Conservation (phyloP, 2,329 filamentous ascomycete genomes). For the Thielaviopsis populi region DNA sequence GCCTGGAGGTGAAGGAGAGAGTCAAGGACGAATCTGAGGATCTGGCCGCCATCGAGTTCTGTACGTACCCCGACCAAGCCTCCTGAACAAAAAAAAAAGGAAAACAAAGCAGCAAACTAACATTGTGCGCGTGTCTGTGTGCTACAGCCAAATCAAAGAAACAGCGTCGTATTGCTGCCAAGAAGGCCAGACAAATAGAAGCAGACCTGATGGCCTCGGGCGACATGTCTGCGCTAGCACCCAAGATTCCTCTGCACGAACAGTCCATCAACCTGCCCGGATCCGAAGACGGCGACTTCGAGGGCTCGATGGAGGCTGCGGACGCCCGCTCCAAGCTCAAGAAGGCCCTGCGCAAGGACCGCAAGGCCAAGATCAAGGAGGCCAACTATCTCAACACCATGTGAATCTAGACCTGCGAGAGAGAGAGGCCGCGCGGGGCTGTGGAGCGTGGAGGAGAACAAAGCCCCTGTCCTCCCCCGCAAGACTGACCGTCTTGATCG, state of each 20-base stretch:
- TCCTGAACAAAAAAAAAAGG: neutral
- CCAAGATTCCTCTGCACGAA: constrained; percentile 60
- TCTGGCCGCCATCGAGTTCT: constrained; percentile 59
- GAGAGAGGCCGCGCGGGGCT: neutral
- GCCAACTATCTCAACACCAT: constrained; percentile 72
- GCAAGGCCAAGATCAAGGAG: constrained; percentile 68
- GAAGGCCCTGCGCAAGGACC: constrained; percentile 57
- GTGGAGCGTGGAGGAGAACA: neutral
- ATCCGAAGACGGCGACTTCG: constrained; percentile 28
- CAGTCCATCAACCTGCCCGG: constrained; percentile 61
- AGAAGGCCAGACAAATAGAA: constrained; percentile 42
- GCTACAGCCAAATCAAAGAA: constrained; percentile 67
- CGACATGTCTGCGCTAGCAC: constrained; percentile 48
- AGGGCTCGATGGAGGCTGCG: constrained; percentile 33
- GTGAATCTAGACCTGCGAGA: constrained; percentile 28
- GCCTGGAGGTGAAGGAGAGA: constrained; percentile 48
- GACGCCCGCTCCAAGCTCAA: constrained; percentile 47
- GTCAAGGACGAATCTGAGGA: constrained; percentile 33
- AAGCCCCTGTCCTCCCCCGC: neutral
- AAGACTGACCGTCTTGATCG: neutral
- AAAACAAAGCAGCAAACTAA: neutral
- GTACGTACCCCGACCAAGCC: constrained; percentile 35
- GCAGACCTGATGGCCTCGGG: constrained; percentile 46
- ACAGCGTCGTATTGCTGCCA: constrained; percentile 56
- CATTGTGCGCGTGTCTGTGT: neutral